Percentiles rank a stretch among this genome's conserved stretches.
phyloP scores from a whole-genome alignment of 495 filamentous ascomycete genomes.

The Pyrenopolyporus hunteri region DNA sequence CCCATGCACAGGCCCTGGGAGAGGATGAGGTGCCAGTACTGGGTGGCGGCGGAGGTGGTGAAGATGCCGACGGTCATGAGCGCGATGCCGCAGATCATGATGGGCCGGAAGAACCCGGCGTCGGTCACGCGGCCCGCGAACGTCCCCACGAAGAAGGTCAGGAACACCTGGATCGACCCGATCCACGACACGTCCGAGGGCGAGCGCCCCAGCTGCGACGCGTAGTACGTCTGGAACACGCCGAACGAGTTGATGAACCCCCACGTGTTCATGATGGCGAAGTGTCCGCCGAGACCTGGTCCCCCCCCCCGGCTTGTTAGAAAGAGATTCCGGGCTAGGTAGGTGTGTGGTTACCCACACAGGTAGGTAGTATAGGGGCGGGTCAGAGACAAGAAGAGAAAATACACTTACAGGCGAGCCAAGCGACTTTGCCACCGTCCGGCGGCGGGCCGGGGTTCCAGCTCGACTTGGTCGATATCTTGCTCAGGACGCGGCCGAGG shows the following conservation, averaged over 20 bases:
- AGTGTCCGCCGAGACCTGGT: conserved; percentile 51
- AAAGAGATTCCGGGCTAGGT: not conserved
- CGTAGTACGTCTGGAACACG: conserved; percentile 82
- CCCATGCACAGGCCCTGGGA: conserved; percentile 83
- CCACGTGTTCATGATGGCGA: conserved; percentile 57
- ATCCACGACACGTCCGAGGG: conserved; percentile 80
- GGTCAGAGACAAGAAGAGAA: not conserved
- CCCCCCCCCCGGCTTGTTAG: not conserved
- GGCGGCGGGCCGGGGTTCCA: conserved; percentile 58
- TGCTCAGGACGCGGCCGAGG: conserved; percentile 43
- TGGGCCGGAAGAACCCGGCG: conserved; percentile 61
- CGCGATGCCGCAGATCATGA: conserved; percentile 45
- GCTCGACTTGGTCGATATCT: conserved; percentile 48
- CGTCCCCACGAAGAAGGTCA: conserved; percentile 74
- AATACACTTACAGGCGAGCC: conserved; percentile 49
- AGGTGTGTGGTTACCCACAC: too few species aligned
- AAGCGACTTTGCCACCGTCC: conserved; percentile 58
- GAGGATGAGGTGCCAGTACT: conserved; percentile 82
- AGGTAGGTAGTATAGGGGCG: not conserved
- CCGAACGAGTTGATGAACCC: conserved; percentile 72
- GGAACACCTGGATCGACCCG: conserved; percentile 73
- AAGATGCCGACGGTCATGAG: conserved; percentile 74
- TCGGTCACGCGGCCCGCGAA: conserved; percentile 71
- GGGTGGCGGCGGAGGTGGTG: conserved; percentile 67
- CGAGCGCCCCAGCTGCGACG: conserved; percentile 51